A percentile compares a stretch with the other conserved stretches of the same genome.
Conservation (phyloP, 2,329 filamentous ascomycete species). For the Tetracladium maxilliforme region DNA sequence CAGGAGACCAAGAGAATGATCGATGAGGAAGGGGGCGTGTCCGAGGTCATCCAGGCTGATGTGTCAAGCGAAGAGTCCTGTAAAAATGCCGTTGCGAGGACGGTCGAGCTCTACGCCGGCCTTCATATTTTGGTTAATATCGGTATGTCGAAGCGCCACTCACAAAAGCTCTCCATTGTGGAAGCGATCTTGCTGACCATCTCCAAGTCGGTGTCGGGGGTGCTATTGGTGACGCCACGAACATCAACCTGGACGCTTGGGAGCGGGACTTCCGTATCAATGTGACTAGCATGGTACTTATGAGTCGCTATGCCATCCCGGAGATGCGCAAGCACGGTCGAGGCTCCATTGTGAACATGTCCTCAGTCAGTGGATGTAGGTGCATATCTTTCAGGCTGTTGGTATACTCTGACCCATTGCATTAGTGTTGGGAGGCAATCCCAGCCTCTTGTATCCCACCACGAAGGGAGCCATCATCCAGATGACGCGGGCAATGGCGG, state of each 20-base stretch:
- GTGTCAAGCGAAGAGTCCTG: no score
- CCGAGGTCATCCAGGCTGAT: no score
- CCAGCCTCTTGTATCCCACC: conserved; percentile 15
- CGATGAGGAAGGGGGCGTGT: no score
- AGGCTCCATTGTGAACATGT: conserved; percentile 21
- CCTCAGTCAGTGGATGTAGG: conserved; percentile 15
- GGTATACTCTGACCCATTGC: conserved; percentile 1
- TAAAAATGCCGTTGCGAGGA: no score
- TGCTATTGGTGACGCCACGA: conserved; percentile 39
- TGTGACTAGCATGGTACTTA: conserved; percentile 49
- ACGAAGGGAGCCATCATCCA: conserved; percentile 28
- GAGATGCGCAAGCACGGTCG: conserved; percentile 29
- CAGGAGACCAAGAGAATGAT: no score
- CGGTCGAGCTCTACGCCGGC: no score
- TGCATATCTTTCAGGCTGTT: conserved; percentile 1
- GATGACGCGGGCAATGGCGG: conserved; percentile 39
- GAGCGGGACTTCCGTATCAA: conserved; percentile 42
- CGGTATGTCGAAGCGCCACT: no score
- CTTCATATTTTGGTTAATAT: no score
- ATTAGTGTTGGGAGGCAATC: conserved; percentile 11
- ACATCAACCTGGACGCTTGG: conserved; percentile 45
- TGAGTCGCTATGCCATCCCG: conserved; percentile 46
- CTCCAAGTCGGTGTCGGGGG: conserved; percentile 40
- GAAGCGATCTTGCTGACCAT: no score
- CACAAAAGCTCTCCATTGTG: no score